These are phyloP conservation scores for Rostrohypoxylon terebratum DNA, from an alignment of 495 filamentous ascomycete species.

Conservation along the genomic window DNA sequence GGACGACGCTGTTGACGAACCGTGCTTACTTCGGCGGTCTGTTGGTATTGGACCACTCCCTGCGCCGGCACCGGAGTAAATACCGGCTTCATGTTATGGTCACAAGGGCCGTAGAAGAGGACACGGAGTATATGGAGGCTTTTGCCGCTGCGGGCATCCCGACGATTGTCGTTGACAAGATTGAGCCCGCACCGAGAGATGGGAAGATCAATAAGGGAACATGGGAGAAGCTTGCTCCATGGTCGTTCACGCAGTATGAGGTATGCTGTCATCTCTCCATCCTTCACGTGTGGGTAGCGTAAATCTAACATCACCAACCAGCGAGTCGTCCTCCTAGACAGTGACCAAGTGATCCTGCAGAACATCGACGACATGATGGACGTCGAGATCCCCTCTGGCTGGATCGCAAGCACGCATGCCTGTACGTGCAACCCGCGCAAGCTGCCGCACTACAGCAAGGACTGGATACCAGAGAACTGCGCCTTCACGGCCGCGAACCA, in stretches of 20 bases:
- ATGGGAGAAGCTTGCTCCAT: slow-evolving; percentile 58
- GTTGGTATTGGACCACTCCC: slow-evolving; percentile 54
- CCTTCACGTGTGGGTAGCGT: neutral
- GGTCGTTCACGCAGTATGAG: slow-evolving; percentile 57
- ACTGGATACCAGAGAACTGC: slow-evolving; percentile 55
- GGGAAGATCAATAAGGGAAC: slow-evolving; percentile 56
- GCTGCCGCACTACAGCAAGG: slow-evolving; percentile 54
- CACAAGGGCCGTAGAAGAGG: slow-evolving; percentile 53
- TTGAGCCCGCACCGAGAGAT: slow-evolving; percentile 54
- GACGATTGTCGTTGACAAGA: slow-evolving; percentile 56
- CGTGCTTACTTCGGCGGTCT: slow-evolving; percentile 54
- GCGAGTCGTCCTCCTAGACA: slow-evolving; percentile 57
- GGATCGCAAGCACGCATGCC: slow-evolving; percentile 52
- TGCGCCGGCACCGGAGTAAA: slow-evolving; percentile 50
- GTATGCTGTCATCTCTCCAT: slow-evolving; percentile 30
- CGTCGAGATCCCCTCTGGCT: slow-evolving; percentile 50
- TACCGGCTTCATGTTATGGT: slow-evolving; percentile 59
- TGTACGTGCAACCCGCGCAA: slow-evolving; percentile 57
- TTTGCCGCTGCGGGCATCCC: slow-evolving; percentile 54
- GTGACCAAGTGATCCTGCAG: slow-evolving; percentile 54
- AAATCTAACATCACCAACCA: slow-evolving; percentile 14
- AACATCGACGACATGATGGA: slow-evolving; percentile 60
- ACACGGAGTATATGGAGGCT: slow-evolving; percentile 55
- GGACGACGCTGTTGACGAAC: slow-evolving; percentile 57
- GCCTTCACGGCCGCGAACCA: slow-evolving; percentile 55